phyloP scores from a whole-genome alignment of 2,329 filamentous ascomycete species.

The Colletotrichum higginsianum region DNA sequence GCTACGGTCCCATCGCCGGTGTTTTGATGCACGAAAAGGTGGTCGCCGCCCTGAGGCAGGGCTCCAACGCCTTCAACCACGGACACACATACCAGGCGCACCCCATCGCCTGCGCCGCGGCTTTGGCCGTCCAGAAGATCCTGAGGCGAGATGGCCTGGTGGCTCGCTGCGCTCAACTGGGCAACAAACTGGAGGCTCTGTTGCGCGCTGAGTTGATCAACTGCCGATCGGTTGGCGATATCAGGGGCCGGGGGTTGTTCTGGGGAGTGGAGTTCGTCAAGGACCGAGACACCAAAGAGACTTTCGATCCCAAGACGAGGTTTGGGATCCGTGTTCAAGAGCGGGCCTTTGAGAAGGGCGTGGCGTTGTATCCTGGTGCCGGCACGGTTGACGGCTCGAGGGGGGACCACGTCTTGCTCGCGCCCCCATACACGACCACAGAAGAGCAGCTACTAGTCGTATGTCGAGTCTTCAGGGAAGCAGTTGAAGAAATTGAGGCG shows the following conservation, averaged over 20 bases:
- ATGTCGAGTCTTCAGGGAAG: slow-evolving; percentile 28
- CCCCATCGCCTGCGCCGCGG: slow-evolving; percentile 47
- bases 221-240: slow-evolving; percentile 55
- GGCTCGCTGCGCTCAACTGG: slow-evolving; percentile 50
- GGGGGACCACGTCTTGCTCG: slow-evolving; percentile 80
- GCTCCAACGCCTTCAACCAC: slow-evolving; percentile 54
- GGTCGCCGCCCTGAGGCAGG: slow-evolving; percentile 62
- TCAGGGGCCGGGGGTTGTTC: slow-evolving; percentile 61
- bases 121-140: slow-evolving; percentile 51
- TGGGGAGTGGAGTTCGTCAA: slow-evolving; percentile 64
- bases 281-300: slow-evolving; percentile 53
- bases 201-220: slow-evolving; percentile 48
- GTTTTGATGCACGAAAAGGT: slow-evolving; percentile 67
- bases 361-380: slow-evolving; percentile 65
- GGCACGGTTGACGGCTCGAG: slow-evolving; percentile 72
- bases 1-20: slow-evolving; percentile 69
- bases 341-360: slow-evolving; percentile 47
- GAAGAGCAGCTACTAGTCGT: slow-evolving; percentile 25
- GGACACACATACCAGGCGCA: slow-evolving; percentile 49
- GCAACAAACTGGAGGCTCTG: slow-evolving; percentile 48
- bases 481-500: slow-evolving; percentile 31
- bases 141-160: slow-evolving; percentile 53
- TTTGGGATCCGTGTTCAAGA: slow-evolving; percentile 50
- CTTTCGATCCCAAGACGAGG: slow-evolving; percentile 50
- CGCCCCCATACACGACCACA: slow-evolving; percentile 78